Percentiles rank a stretch among this genome's conserved stretches.
Conservation (phyloP, 2,329 filamentous ascomycete genomes). For the Dactylonectria macrodidyma region DNA sequence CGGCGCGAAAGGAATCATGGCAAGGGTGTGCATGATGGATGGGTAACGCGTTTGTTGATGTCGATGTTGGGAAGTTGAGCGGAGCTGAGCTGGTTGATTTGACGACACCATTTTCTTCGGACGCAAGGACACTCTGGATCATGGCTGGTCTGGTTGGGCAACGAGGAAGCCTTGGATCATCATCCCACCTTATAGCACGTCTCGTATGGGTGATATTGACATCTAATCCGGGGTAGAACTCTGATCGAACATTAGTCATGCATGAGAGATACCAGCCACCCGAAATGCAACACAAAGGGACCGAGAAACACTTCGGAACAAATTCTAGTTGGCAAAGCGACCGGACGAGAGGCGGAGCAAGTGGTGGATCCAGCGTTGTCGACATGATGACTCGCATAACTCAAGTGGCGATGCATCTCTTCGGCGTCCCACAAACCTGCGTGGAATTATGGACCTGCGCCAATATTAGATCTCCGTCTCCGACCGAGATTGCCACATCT, state of each 20-base stretch:
- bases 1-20: background rate
- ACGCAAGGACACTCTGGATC: too few species aligned
- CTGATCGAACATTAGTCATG: background rate
- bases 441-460: background rate
- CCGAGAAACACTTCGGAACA: background rate
- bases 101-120: too few species aligned
- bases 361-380: too few species aligned
- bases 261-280: background rate
- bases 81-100: too few species aligned
- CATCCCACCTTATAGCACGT: background rate
- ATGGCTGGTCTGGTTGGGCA: too few species aligned
- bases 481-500: background rate
- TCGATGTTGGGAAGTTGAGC: background rate
- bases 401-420: background rate
- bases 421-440: background rate
- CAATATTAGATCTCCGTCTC: background rate
- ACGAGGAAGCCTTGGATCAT: background rate
- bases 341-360: background rate
- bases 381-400: background rate
- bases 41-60: background rate
- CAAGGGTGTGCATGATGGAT: background rate
- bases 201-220: background rate
- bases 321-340: background rate
- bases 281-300: too few species aligned
- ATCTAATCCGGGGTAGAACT: background rate